These are phyloP conservation scores for Phaeophleospora eucalypticola DNA, from an alignment of 2,329 filamentous ascomycete genomes.

Conservation along the genomic window DNA sequence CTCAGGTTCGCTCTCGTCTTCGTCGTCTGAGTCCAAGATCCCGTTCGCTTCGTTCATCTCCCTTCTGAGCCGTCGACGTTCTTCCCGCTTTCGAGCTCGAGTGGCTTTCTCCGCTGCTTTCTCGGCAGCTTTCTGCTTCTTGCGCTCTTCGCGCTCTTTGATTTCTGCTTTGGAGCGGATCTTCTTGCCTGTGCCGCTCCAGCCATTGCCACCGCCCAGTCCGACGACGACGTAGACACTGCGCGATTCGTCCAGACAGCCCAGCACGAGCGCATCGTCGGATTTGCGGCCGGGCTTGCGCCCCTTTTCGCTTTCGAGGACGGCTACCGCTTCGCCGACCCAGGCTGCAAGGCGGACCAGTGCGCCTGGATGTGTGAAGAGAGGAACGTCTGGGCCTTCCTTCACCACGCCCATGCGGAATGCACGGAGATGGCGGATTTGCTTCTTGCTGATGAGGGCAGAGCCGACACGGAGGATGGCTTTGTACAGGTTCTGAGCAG, in stretches of 20 bases:
- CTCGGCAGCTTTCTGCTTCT: slow-evolving; percentile 55
- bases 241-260: slow-evolving; percentile 78
- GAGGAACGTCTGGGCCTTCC: slow-evolving; percentile 82
- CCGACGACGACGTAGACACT: slow-evolving; percentile 91
- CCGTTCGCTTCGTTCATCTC: slow-evolving; percentile 57
- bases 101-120: slow-evolving; percentile 47
- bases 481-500: slow-evolving; percentile 82
- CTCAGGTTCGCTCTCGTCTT: slow-evolving; percentile 49
- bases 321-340: slow-evolving; percentile 86
- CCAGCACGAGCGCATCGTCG: slow-evolving; percentile 80
- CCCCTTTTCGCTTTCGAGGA: slow-evolving; percentile 80
- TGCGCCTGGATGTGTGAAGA: slow-evolving; percentile 90
- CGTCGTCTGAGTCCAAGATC: slow-evolving; percentile 41
- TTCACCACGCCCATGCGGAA: slow-evolving; percentile 96
- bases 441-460: slow-evolving; percentile 83
- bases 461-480: slow-evolving; percentile 93
- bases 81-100: slow-evolving; percentile 53
- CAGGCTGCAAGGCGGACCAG: slow-evolving; percentile 90
- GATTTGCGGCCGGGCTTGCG: slow-evolving; percentile 53
- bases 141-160: slow-evolving; percentile 59
- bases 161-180: slow-evolving; percentile 32
- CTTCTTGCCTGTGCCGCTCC: slow-evolving; percentile 58
- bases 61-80: slow-evolving; percentile 55
- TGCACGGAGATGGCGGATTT: slow-evolving; percentile 85
- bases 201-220: slow-evolving; percentile 76